Percentiles rank a stretch among this genome's conserved stretches.
Conservation (phyloP, 2,329 filamentous ascomycete genomes). For the Cadophora gregata region DNA sequence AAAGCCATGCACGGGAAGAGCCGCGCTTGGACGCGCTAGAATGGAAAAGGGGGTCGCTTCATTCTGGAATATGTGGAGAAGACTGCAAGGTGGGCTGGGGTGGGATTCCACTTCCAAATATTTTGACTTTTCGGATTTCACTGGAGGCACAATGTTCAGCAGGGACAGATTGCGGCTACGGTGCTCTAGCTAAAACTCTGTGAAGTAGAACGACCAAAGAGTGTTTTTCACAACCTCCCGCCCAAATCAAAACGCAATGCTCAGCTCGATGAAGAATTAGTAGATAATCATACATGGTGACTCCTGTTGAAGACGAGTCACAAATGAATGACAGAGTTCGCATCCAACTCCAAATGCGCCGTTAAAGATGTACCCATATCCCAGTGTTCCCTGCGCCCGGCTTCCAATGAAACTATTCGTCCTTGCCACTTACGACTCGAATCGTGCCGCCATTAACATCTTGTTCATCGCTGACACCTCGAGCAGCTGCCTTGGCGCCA, state of each 20-base stretch:
- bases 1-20: slow-evolving; percentile 15
- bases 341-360: slow-evolving; percentile 25
- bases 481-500: slow-evolving; percentile 21
- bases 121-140: background rate
- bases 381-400: background rate
- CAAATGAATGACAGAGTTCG: slow-evolving; percentile 25
- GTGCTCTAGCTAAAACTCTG: slow-evolving; percentile 12
- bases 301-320: slow-evolving; percentile 40
- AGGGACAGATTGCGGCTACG: background rate
- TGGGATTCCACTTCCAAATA: background rate
- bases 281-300: slow-evolving; percentile 39
- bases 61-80: slow-evolving; percentile 15
- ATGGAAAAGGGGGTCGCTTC: slow-evolving; percentile 18
- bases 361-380: slow-evolving; percentile 10
- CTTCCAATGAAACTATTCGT: slow-evolving; percentile 20
- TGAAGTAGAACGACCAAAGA: too few relatives aligned
- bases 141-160: background rate
- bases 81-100: background rate
- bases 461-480: slow-evolving; percentile 18
- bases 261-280: slow-evolving; percentile 27
- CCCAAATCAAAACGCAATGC: slow-evolving; percentile 19
- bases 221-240: slow-evolving; percentile 12
- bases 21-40: slow-evolving; percentile 13
- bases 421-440: slow-evolving; percentile 30
- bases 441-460: slow-evolving; percentile 33